Base-by-base conservation (phyloP, 2,329 filamentous ascomycete species). In the Thielaviopsis euricoi region DNA sequence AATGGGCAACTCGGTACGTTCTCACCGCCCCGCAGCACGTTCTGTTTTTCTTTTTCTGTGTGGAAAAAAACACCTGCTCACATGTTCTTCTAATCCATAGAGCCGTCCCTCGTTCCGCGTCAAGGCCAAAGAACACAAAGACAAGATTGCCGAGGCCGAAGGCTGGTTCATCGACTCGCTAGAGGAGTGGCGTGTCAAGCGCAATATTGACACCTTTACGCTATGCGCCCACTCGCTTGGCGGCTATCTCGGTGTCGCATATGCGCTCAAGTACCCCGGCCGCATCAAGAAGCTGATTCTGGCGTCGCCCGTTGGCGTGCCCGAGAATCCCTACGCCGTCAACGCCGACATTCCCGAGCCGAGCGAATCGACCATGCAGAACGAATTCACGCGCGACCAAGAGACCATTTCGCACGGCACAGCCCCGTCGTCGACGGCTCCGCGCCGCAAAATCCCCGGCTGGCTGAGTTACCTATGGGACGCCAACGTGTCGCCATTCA, bases 401-500 rank as follows among this genome's bases (percentile, higher is more conserved):
- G 74, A 74, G 40, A 66, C 68, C 52, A 75, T 77, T 22, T 73
- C 70, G 46, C 70, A 71, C 43, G 71, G 70, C 55, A 65, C 67
- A 51, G 65, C 65, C 55, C 63, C 67, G 21, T 64, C 61, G 43
- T 64, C 67, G 48, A 60, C 46, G 67, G 71, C 55, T 65, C 71
- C 46, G 70, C 73, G 63, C 71, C 80, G 15, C 85, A 83, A 1
- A 70, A 52, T 93, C 2, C 89, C 90, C 0, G 83, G 85, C 69
- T 96, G 91, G 90, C 75, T 97, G 21, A 83, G 84, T 58, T 96
- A 90, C 72, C 80, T 98, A 4, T 98, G 93, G 93, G 93, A 98
- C 64, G 87, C 89, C 64, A 98, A 98, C 67, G 82, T 97, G 62
- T 96, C 90, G 0, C 93, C 93, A 6, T 98, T 98, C 70, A 91